Evolutionary conservation across 306 rosid species (phyloP).

Genomic region (Quercus agrifolia): DNA sequence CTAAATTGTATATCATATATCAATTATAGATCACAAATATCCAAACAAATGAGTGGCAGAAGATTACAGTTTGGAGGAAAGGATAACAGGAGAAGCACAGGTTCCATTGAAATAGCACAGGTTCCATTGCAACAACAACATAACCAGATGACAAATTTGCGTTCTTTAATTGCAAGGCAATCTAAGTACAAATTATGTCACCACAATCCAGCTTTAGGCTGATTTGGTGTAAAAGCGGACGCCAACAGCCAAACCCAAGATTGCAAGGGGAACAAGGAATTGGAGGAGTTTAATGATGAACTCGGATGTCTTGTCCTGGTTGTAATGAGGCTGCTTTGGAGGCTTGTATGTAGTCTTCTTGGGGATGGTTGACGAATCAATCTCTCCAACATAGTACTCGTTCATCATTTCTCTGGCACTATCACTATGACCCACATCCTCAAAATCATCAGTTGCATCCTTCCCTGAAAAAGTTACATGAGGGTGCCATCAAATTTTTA

Average conservation of each 20-base stretch:
- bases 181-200: background rate
- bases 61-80: background rate
- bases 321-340: slow-evolving; percentile 58
- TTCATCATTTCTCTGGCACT: slow-evolving; percentile 54
- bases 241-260: slow-evolving; percentile 52
- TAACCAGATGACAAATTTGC: background rate
- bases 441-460: slow-evolving; percentile 64
- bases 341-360: slow-evolving; percentile 32
- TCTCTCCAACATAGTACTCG: slow-evolving; percentile 43
- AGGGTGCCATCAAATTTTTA: background rate
- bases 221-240: slow-evolving; percentile 51
- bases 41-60: background rate
- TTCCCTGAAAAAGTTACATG: slow-evolving; percentile 30
- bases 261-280: slow-evolving; percentile 53
- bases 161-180: background rate
- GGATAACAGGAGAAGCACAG: background rate
- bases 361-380: slow-evolving; percentile 46
- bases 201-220: slow-evolving; percentile 16
- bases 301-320: slow-evolving; percentile 59
- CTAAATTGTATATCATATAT: background rate
- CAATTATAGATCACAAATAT: background rate
- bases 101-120: background rate
- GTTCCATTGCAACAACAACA: background rate
- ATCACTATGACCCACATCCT: slow-evolving; percentile 58
- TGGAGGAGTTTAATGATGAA: slow-evolving; percentile 58